Percentiles rank a stretch among this genome's conserved stretches.
Conservation (phyloP, 192 early-diverging fungal genomes). For the Umbelopsis isabellina region DNA sequence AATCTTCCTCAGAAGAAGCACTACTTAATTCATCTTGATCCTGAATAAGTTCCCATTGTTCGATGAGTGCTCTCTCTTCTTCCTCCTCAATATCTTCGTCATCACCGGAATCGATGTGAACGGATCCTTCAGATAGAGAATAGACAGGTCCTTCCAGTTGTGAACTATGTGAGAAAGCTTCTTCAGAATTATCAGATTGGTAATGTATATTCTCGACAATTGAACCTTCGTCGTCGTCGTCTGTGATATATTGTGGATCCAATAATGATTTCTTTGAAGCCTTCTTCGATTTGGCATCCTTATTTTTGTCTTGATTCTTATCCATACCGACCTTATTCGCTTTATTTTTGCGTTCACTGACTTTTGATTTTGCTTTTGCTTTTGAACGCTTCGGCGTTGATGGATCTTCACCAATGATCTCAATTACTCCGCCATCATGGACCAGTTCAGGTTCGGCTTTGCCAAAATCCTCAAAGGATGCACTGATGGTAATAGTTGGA, state of each 20-base stretch:
- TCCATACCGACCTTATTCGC: not conserved
- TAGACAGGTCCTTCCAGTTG: not conserved
- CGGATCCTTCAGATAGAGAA: conserved; percentile 1
- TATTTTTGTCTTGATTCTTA: not conserved
- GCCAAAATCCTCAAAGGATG: no score
- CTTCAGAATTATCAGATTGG: not conserved
- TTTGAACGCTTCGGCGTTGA: conserved; percentile 9
- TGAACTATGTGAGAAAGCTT: not conserved
- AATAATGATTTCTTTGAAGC: conserved; percentile 28
- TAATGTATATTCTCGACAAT: conserved; percentile 39
- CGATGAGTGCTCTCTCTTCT: conserved; percentile 38
- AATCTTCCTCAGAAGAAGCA: conserved; percentile 10
- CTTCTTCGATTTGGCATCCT: conserved; percentile 2
- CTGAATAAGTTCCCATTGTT: conserved; percentile 25
- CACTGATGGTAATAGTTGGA: not conserved
- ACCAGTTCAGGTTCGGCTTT: not conserved
- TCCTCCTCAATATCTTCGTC: conserved; percentile 40
- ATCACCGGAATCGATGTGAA: conserved; percentile 37
- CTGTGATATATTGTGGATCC: not conserved
- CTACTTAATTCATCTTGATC: conserved; percentile 23
- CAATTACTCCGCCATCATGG: not conserved
- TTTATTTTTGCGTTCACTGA: not conserved
- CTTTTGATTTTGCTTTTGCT: not conserved
- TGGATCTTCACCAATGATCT: conserved; percentile 6
- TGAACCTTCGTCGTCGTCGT: conserved; percentile 37